Percentiles rank a stretch among this genome's conserved stretches.
Conservation (phyloP, 176 grass and related monocot species). For the Raddia distichophylla region DNA sequence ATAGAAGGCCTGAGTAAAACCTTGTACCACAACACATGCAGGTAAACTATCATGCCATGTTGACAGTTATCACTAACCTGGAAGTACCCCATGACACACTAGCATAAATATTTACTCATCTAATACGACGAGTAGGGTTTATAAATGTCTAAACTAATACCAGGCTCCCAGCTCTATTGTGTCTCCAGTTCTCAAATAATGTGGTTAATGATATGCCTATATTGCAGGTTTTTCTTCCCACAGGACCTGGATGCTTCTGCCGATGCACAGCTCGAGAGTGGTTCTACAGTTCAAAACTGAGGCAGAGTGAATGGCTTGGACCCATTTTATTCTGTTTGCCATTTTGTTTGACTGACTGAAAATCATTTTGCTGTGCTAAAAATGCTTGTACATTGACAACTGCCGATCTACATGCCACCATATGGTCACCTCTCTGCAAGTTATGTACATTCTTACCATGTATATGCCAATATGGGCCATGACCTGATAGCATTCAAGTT, state of each 20-base stretch:
- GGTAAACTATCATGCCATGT: slow-evolving; percentile 47
- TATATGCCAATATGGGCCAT: background rate
- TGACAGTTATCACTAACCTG: background rate
- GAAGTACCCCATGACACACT: background rate
- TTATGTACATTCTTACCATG: background rate
- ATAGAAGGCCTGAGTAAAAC: slow-evolving; percentile 78
- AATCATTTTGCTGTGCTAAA: background rate
- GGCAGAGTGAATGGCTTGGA: background rate
- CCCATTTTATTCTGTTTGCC: background rate
- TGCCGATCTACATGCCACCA: background rate
- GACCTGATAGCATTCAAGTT: background rate
- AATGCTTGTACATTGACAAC: slow-evolving; percentile 6
- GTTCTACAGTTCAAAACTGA: slow-evolving; percentile 40
- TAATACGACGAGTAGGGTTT: background rate
- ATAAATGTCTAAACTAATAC: background rate
- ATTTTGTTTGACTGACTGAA: background rate
- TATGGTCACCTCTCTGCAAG: background rate
- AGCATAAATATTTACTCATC: background rate
- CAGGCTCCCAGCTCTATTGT: slow-evolving; percentile 6
- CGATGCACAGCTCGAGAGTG: slow-evolving; percentile 76
- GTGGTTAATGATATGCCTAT: slow-evolving; percentile 31
- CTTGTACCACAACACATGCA: slow-evolving; percentile 92
- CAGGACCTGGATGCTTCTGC: slow-evolving; percentile 78
- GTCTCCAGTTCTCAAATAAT: slow-evolving; percentile 2
- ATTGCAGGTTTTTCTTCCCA: slow-evolving; percentile 87